phyloP scores from a whole-genome alignment of 139 green algal genomes.

The Yamagishiella unicocca region DNA sequence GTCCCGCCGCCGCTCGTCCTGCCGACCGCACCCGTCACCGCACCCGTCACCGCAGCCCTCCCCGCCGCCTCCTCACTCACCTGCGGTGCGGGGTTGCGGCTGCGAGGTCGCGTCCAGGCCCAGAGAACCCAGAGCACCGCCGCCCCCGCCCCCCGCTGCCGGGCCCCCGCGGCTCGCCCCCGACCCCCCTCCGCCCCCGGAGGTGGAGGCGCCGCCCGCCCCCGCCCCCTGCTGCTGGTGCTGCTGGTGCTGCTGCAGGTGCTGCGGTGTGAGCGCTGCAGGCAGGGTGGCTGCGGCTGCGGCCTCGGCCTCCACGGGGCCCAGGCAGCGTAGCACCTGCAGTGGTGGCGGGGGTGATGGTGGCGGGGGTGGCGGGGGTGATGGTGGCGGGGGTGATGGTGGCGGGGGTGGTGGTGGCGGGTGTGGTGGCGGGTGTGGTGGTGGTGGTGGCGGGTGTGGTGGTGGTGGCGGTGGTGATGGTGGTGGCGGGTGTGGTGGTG shows the following conservation, averaged over 20 bases:
- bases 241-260: background rate
- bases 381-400: too few relatives aligned
- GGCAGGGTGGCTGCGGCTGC: slow-evolving; percentile 37
- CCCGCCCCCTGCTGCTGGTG: background rate
- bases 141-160: background rate
- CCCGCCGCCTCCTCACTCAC: slow-evolving; percentile 6
- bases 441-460: too few relatives aligned
- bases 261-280: slow-evolving; percentile 51
- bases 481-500: too few relatives aligned
- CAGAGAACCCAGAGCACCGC: slow-evolving; percentile 38
- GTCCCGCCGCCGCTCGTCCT: too few relatives aligned
- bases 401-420: too few relatives aligned
- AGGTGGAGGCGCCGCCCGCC: too few relatives aligned
- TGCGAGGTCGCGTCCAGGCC: slow-evolving; percentile 58
- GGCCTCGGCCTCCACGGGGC: slow-evolving; percentile 41
- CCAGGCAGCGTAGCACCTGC: slow-evolving; percentile 55
- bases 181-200: background rate
- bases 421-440: too few relatives aligned
- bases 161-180: background rate
- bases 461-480: too few relatives aligned
- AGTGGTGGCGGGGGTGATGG: background rate
- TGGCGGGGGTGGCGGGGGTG: background rate
- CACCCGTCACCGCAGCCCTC: background rate
- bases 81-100: slow-evolving; percentile 48
- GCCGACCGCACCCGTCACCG: too few relatives aligned